Base-by-base conservation (phyloP, 192 early-diverging fungal genomes). In the Coemansia sp. region DNA sequence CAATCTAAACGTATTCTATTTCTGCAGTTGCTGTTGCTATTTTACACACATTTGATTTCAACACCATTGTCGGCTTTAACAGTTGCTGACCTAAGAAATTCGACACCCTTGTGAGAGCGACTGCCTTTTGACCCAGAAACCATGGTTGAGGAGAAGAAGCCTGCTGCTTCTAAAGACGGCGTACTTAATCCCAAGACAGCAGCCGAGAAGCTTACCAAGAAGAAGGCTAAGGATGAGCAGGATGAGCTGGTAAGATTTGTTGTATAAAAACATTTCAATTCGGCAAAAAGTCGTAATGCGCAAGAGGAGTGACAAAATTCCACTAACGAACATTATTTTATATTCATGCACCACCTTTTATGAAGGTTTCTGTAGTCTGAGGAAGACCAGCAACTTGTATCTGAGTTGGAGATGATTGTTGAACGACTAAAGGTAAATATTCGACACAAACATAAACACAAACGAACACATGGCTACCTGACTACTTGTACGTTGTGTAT, bases 311-410 rank as follows among this genome's bases (percentile, higher is more conserved):
- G 50, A 23, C n/a, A 57, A 50, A 22, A 17, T 46, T 4, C 17
- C 2, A 46, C 39, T 46, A 14, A 46, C 10, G 5, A 46, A 17
- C 22, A 51, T 24, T 56, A 0, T 10, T 4, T 56, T 6, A 30
- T 29, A 24, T 0, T 6, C 9, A 0, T 21, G 24, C 17, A 7
- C 29, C 4, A 24, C 29, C 2, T 29, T 30, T 4, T 56, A 29
- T 56, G 2, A 6, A 25, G 50, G 29, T 0, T 23, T 61, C 10
- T 51, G 23, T 72, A 95, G 96, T 95, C 94, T 30, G 97, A 99
- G 83, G 97, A 99, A 82, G 97, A 99, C 84, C 88, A 89, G 71
- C 89, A 92, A 74, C 84, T 99, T 25, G 95, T 95, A 72, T 85
- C 76, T 67, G 94, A 99, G 80, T 86, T 99, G 33, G 95, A 97